Conservation (phyloP, 2,329 filamentous ascomycete species). For the Colletotrichum tropicicola region DNA sequence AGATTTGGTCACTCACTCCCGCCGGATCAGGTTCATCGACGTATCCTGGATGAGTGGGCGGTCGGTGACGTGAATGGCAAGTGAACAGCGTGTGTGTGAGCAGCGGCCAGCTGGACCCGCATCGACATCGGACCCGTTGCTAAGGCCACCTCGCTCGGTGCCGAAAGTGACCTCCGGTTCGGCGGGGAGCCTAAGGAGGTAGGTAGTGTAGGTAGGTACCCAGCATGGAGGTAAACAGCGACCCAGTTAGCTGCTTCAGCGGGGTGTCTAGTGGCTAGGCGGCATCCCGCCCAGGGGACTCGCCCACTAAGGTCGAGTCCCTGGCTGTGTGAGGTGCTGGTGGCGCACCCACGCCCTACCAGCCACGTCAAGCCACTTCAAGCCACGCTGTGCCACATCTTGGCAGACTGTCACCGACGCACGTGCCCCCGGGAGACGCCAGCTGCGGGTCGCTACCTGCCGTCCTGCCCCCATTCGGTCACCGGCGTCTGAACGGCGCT, state of each 20-base stretch:
- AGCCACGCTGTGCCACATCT: no score
- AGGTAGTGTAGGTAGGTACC: not conserved
- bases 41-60: not conserved
- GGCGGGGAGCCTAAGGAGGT: not conserved
- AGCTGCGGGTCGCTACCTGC: not conserved
- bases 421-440: not conserved
- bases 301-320: no score
- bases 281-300: no score
- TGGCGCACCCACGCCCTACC: no score
- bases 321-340: no score
- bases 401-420: not conserved
- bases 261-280: no score
- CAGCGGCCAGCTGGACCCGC: not conserved
- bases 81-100: not conserved
- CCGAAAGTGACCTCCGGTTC: slow-evolving; percentile 1
- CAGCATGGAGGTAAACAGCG: no score
- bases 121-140: slow-evolving; percentile 10
- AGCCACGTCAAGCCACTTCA: not conserved
- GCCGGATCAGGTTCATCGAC: not conserved
- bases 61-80: slow-evolving; percentile 12
- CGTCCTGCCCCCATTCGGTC: slow-evolving; percentile 17
- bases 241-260: no score
- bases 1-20: no score
- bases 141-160: slow-evolving; percentile 24
- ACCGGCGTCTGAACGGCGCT: slow-evolving; percentile 24